Percentiles rank a stretch among this genome's conserved stretches.
Conservation (phyloP, 192 early-diverging fungal species). For the Entomortierella lignicola region DNA sequence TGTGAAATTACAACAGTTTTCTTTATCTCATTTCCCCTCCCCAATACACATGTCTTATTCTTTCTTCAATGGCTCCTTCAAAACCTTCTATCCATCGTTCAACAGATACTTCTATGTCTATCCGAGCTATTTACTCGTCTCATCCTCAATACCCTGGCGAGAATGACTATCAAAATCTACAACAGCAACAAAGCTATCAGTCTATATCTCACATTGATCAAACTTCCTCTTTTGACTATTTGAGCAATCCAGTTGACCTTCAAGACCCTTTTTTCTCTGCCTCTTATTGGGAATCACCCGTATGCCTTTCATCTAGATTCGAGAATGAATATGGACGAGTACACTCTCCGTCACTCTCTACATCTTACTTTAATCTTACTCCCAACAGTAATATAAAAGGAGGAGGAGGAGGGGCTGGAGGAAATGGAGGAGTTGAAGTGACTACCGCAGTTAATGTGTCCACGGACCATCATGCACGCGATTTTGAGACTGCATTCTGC, state of each 20-base stretch:
- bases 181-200: not conserved
- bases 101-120: not conserved
- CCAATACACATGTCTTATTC: not conserved
- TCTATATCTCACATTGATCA: not conserved
- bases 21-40: not conserved
- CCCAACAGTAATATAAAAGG: not conserved
- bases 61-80: not conserved
- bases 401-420: not conserved
- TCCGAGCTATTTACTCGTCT: not conserved
- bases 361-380: not conserved
- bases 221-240: not conserved
- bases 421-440: not conserved
- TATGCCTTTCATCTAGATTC: slow-evolving; percentile 5
- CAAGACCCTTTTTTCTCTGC: not conserved
- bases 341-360: not conserved
- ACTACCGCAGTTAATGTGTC: not conserved
- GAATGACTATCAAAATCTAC: not conserved
- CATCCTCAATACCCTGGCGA: not conserved
- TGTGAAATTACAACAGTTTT: not conserved
- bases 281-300: not conserved
- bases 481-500: slow-evolving; percentile 91
- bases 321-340: slow-evolving; percentile 7
- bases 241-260: slow-evolving; percentile 13
- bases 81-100: not conserved
- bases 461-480: slow-evolving; percentile 56